phyloP scores from a whole-genome alignment of 345 rosid genomes.

The Corchorus olitorius region DNA sequence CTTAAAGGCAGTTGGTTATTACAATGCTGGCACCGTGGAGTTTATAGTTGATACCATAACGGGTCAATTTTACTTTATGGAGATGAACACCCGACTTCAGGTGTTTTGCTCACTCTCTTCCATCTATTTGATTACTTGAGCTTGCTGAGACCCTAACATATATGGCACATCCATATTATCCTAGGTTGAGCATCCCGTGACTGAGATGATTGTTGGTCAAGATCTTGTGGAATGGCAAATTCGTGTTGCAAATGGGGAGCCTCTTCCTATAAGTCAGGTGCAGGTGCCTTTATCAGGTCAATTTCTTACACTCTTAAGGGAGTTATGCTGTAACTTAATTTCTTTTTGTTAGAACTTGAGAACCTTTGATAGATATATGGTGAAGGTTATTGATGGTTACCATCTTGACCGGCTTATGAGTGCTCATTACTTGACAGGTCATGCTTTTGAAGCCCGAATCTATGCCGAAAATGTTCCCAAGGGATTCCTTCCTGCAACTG shows the following conservation, averaged over 20 bases:
- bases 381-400: neutral
- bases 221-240: constrained; percentile 99
- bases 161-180: constrained; percentile 23
- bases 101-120: constrained; percentile 35
- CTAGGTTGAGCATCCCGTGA: constrained; percentile 98
- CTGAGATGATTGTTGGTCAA: constrained; percentile 95
- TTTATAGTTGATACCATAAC: constrained; percentile 81
- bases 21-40: constrained; percentile 97
- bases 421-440: constrained; percentile 55
- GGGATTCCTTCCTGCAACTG: constrained; percentile 96
- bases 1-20: constrained; percentile 88
- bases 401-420: neutral
- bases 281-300: constrained; percentile 83
- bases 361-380: too few species aligned
- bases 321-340: neutral
- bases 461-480: constrained; percentile 94
- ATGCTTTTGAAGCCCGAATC: constrained; percentile 93
- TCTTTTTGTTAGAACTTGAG: neutral
- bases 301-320: neutral
- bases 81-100: constrained; percentile 98
- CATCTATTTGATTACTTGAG: constrained; percentile 16
- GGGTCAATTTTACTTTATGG: constrained; percentile 90
- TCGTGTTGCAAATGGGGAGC: constrained; percentile 85
- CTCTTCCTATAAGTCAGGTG: constrained; percentile 73
- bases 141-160: constrained; percentile 17